Evolutionary conservation across 2,329 filamentous ascomycete genomes (phyloP).

Genomic region (Ascochyta viciae-villosae): DNA sequence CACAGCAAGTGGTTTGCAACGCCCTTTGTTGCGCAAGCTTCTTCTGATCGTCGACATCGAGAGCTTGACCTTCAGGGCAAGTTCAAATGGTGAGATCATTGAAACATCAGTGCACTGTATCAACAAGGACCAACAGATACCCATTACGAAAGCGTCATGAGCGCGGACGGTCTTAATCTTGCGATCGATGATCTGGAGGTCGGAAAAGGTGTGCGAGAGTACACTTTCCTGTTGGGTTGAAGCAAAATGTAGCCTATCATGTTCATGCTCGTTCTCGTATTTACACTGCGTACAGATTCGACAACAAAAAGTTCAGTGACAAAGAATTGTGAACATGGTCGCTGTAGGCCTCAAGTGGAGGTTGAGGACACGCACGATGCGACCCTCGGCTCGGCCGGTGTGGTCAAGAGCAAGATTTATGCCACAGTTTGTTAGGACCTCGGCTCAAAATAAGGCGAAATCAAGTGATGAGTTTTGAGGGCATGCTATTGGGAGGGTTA

Average conservation of each 20-base stretch:
- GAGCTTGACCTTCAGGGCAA: neutral
- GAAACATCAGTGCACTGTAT: neutral
- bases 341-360: neutral
- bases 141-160: neutral
- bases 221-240: neutral
- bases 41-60: neutral
- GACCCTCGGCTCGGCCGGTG: neutral
- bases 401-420: neutral
- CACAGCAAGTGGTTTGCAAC: neutral
- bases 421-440: neutral
- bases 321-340: neutral
- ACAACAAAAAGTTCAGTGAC: neutral
- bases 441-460: too few relatives aligned
- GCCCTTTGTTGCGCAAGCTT: neutral
- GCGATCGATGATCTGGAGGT: neutral
- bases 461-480: too few relatives aligned
- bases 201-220: neutral
- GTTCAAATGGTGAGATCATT: neutral
- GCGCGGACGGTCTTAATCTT: neutral
- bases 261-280: neutral
- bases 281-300: neutral
- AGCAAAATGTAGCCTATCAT: neutral
- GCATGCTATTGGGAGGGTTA: too few relatives aligned
- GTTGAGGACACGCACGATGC: conserved; percentile 3
- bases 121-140: neutral